phyloP scores from a whole-genome alignment of 495 filamentous ascomycete genomes.

The Penicillium dipodomyicola region DNA sequence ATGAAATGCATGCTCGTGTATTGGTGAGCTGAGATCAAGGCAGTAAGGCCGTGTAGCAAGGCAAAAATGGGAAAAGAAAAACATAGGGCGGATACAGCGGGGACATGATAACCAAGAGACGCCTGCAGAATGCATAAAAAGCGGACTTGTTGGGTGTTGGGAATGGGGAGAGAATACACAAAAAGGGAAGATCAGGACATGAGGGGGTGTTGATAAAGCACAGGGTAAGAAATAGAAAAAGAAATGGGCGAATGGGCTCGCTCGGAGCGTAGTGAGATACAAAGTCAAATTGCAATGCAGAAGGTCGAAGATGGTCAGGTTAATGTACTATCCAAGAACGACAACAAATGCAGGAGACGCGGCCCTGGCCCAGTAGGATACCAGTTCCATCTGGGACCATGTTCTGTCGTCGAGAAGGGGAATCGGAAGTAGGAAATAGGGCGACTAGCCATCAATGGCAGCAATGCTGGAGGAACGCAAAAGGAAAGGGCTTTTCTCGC shows the following conservation, averaged over 20 bases:
- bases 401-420: constrained; percentile 16
- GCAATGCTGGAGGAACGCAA: constrained; percentile 23
- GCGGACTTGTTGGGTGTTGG: constrained; percentile 28
- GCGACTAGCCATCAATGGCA: constrained; percentile 18
- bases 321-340: constrained; percentile 9
- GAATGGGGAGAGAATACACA: constrained; percentile 33
- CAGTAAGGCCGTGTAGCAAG: constrained; percentile 17
- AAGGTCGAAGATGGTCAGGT: constrained; percentile 19
- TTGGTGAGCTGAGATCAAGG: constrained; percentile 9
- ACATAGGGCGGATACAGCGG: constrained; percentile 26
- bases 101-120: constrained; percentile 45
- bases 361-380: constrained; percentile 19
- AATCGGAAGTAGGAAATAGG: constrained; percentile 17
- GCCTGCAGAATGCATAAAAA: constrained; percentile 49
- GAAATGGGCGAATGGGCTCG: constrained; percentile 37
- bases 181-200: constrained; percentile 27
- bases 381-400: constrained; percentile 26
- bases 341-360: constrained; percentile 25
- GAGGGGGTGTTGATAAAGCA: constrained; percentile 31
- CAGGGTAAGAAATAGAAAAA: constrained; percentile 27
- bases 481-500: constrained; percentile 29
- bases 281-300: constrained; percentile 27
- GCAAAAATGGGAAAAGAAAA: constrained; percentile 26
- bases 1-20: constrained; percentile 15
- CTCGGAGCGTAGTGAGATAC: constrained; percentile 35